Percentiles rank a stretch among this genome's conserved stretches.
Conservation (phyloP, 148 eudicot species). For the Rhododendron simsii region DNA sequence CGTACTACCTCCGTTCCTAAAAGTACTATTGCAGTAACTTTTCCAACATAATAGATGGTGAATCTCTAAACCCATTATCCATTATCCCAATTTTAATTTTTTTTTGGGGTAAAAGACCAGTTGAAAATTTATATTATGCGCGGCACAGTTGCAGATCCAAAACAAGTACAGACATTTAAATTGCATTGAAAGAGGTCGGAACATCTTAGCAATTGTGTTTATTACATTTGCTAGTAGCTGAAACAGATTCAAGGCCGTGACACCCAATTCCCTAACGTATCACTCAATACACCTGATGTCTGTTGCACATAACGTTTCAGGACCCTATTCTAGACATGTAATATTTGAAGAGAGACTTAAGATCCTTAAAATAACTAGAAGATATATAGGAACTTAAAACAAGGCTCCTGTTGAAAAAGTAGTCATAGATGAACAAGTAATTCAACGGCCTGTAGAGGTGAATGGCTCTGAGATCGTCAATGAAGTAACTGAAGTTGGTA, state of each 20-base stretch:
- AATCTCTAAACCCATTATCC: no score
- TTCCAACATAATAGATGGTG: no score
- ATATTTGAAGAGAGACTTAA: neutral
- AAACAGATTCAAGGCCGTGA: neutral
- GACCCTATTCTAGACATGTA: neutral
- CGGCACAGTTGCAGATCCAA: neutral
- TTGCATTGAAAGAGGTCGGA: neutral
- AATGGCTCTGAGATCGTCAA: neutral
- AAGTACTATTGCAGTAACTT: no score
- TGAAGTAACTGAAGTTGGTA: neutral
- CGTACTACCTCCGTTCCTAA: no score
- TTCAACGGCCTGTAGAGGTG: neutral
- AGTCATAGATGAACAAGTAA: neutral
- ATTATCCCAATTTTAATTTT: no score
- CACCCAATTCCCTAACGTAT: neutral
- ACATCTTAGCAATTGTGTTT: neutral
- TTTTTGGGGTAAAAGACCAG: no score
- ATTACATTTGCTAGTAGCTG: neutral
- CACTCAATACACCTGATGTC: no score
- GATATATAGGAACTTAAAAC: neutral
- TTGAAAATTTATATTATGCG: no score
- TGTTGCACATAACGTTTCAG: neutral
- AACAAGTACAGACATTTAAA: neutral
- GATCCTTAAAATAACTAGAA: neutral
- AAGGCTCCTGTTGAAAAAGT: neutral